Evolutionary conservation across 2,329 filamentous ascomycete genomes (phyloP), one percentile per base, ranked within the genome.

Genomic region (Trichoderma arundinaceum): DNA sequence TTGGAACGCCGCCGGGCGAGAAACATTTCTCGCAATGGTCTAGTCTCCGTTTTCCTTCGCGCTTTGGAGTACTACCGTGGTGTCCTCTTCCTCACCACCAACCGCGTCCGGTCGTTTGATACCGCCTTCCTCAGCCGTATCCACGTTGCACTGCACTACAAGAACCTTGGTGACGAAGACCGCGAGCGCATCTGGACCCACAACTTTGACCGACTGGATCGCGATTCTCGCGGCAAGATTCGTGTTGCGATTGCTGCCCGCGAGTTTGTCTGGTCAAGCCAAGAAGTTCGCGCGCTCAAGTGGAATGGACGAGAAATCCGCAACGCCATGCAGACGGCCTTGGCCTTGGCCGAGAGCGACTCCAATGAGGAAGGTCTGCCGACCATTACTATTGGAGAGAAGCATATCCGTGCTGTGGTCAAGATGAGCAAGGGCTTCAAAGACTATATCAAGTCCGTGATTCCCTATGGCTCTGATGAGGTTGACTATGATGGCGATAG

Each of bases 31-130:
- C 80, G 81, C 66, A 84, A 84, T 71, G 80, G 79, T 0, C 75
- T 84, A 10, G 82, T 83, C 32, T 81, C 79, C 15, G 74, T 83
- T 64, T 83, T 84, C 73, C 73, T 84, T 28, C 79, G 81, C n/a
- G 80, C 80, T 0, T 77, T 84, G 62, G 82, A 84, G 73, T 84
- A 84, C 72, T 84, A 83, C 73, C 76, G 77, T 3, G 82, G 82
- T 56, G 78, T 83, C 38, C 76, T 84, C 43, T 82, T 84, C 75
- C 75, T 84, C 64, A 84, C 81, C 17, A 84, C 81, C 52, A 84
- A 83, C 74, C 77, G 81, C 17, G 81, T 83, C 35, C 77, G 77
- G 58, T 75, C 76, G 38, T 82, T 84, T 62, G 82, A 84, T 69
- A 72, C 73, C 8, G 82, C 82, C n/a, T 81, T 84, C 68, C 79